phyloP scores from a whole-genome alignment of 2,329 filamentous ascomycete species.

The Exserohilum rostratum region DNA sequence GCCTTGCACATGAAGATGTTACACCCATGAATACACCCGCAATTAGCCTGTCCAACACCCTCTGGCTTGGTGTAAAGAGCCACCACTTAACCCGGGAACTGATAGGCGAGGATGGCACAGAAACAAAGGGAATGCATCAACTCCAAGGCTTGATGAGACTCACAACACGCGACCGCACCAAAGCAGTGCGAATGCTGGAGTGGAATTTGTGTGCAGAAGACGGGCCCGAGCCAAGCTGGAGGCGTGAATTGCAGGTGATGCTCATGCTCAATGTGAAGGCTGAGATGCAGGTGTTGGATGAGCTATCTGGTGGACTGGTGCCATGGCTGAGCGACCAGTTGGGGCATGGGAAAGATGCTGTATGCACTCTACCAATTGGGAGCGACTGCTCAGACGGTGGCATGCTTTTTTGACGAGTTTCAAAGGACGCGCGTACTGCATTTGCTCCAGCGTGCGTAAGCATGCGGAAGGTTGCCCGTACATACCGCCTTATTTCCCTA shows the following conservation, averaged over 20 bases:
- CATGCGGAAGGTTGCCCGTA: not conserved
- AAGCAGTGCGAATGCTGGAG: conserved; percentile 61
- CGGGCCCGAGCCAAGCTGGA: conserved; percentile 50
- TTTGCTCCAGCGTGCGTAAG: not conserved
- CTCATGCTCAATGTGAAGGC: conserved; percentile 75
- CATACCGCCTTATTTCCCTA: conserved; percentile 2
- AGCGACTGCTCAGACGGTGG: conserved; percentile 28
- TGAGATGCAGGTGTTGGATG: conserved; percentile 75
- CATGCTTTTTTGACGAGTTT: conserved; percentile 30
- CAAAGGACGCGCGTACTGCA: not conserved
- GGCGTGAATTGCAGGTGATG: conserved; percentile 72
- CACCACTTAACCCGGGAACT: conserved; percentile 34
- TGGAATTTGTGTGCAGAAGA: conserved; percentile 45
- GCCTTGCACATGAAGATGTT: conserved; percentile 64
- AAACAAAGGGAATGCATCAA: conserved; percentile 18
- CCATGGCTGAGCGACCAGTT: conserved; percentile 39
- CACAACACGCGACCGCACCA: conserved; percentile 62
- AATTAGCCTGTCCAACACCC: conserved; percentile 56
- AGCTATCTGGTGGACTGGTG: conserved; percentile 38
- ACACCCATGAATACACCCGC: conserved; percentile 45
- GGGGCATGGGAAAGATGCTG: conserved; percentile 9
- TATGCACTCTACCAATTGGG: not conserved
- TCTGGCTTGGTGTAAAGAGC: conserved; percentile 68
- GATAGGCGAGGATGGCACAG: conserved; percentile 18
- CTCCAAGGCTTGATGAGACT: conserved; percentile 58